Base-by-base conservation (phyloP, 352 stramenopile species). In the Globisporangium radiosum region DNA sequence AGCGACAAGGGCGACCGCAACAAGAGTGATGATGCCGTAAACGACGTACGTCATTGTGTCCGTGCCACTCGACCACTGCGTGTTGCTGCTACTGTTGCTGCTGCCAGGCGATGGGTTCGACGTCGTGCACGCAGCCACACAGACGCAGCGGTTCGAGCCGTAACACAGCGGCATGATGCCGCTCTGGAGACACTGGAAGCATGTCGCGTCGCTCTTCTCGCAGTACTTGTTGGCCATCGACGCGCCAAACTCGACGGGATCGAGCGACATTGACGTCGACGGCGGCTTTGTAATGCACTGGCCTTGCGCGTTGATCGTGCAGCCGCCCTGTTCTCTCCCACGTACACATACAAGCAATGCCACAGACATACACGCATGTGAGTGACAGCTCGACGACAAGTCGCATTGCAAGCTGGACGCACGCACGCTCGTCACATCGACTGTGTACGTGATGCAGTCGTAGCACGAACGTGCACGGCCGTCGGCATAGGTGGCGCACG, bases 241-340 rank as follows among this genome's bases (percentile, higher is more conserved):
- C 40, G 81, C 79, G 53, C 76, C 89, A 69, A 78, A 85, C 52
- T 87, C 87, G 59, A 78, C 78, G 70, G 63, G 77, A 40, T 66
- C 69, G 19, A 57, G 73, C 54, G 71, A 52, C 45, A 76, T 70
- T 17, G 72, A 59, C 10, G 49, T n/a, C 42, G 43, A 56, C 45
- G 70, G 75, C 25, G 75, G 68, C 53, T 87, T 83, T 15, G 11
- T 5, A 14, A 47, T 47, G 43, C 43, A 47, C 43, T 13, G 10
- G 6, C 43, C 43, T 11, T 14, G 14, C n/a, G 43, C 43, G 43
- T 47, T 47, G 43, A 47, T 47, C 11, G 43, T 47, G 43, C 43
- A 47, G 43, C 43, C 43, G 43, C 43, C 11, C 43, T 47, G 14
- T 0, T 47, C 43, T 25, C 19, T 25, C 19, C 19, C 19, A 25